phyloP scores from a whole-genome alignment of 805 yeast genomes.

The Zygotorulaspora chibaensis region DNA sequence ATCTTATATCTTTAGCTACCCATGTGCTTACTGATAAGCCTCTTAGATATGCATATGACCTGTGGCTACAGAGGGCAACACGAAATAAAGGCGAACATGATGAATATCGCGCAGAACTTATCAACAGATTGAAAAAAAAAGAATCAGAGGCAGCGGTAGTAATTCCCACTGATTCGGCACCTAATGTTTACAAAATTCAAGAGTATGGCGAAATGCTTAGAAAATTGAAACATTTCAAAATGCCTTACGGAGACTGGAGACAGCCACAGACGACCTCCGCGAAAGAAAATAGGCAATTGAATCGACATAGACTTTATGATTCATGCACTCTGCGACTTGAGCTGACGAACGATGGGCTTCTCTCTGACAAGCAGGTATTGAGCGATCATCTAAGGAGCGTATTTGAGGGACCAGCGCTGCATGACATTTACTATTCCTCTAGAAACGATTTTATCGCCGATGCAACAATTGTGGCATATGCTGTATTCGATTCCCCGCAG shows the following conservation, averaged over 20 bases:
- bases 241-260: conserved; percentile 29
- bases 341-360: conserved; percentile 4
- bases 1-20: conserved; percentile 26
- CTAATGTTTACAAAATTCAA: conserved; percentile 15
- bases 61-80: conserved; percentile 12
- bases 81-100: not conserved
- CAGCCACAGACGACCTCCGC: not conserved
- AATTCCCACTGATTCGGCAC: not conserved
- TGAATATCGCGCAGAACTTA: conserved; percentile 7
- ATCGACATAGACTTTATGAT: conserved; percentile 11
- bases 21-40: conserved; percentile 21
- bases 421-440: conserved; percentile 20
- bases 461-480: conserved; percentile 17
- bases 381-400: not conserved
- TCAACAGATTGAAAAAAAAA: conserved; percentile 4
- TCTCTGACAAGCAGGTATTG: conserved; percentile 6
- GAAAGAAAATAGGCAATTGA: conserved; percentile 1
- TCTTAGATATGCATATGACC: conserved; percentile 22
- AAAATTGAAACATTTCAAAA: conserved; percentile 26
- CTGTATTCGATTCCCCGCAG: conserved; percentile 12
- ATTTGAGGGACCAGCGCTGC: conserved; percentile 5
- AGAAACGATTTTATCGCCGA: conserved; percentile 16
- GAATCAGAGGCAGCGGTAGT: conserved; percentile 4
- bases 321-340: conserved; percentile 21
- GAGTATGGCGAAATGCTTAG: conserved; percentile 28